Percentiles rank a stretch among this genome's conserved stretches.
These are phyloP conservation scores for Cyanidiococcus yangmingshanensis DNA, from an alignment of 23 red algal species.

Conservation along the genomic window DNA sequence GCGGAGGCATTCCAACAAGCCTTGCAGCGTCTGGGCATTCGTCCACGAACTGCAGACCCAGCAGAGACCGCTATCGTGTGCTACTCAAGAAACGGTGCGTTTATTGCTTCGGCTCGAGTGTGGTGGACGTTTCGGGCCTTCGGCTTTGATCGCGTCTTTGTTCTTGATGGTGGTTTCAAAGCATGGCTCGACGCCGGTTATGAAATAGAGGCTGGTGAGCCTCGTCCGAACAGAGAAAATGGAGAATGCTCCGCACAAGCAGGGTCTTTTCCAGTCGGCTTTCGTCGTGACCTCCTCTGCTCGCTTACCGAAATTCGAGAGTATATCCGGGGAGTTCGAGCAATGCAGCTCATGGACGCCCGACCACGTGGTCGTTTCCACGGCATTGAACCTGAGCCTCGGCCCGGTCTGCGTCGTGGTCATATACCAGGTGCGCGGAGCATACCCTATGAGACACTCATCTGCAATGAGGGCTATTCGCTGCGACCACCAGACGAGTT, in stretches of 20 bases:
- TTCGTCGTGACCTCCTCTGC: conserved; percentile 29
- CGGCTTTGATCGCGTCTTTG: conserved; percentile 44
- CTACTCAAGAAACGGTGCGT: conserved; percentile 42
- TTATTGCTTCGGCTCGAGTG: conserved; percentile 60
- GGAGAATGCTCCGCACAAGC: not conserved
- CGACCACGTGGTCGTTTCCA: conserved; percentile 54
- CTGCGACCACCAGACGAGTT: conserved; percentile 28
- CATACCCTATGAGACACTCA: conserved; percentile 30
- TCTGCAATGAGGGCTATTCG: conserved; percentile 4
- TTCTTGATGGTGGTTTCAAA: conserved; percentile 60
- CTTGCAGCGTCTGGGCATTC: conserved; percentile 19
- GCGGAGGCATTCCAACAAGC: not conserved
- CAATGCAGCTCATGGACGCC: conserved; percentile 58
- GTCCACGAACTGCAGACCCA: conserved; percentile 17
- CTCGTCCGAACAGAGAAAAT: not conserved
- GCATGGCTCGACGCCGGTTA: conserved; percentile 32
- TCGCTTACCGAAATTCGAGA: not conserved
- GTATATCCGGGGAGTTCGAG: not conserved
- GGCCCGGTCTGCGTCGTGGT: conserved; percentile 48
- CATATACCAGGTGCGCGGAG: conserved; percentile 51
- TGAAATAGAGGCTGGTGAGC: conserved; percentile 22
- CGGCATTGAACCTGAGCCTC: conserved; percentile 54
- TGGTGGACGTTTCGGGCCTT: conserved; percentile 87
- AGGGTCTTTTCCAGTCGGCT: conserved; percentile 14
- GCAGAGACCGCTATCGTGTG: conserved; percentile 28